Evolutionary conservation across 2,329 filamentous ascomycete genomes (phyloP), one percentile per base, ranked within the genome.

Genomic region (Alternaria hordeiaustralica): DNA sequence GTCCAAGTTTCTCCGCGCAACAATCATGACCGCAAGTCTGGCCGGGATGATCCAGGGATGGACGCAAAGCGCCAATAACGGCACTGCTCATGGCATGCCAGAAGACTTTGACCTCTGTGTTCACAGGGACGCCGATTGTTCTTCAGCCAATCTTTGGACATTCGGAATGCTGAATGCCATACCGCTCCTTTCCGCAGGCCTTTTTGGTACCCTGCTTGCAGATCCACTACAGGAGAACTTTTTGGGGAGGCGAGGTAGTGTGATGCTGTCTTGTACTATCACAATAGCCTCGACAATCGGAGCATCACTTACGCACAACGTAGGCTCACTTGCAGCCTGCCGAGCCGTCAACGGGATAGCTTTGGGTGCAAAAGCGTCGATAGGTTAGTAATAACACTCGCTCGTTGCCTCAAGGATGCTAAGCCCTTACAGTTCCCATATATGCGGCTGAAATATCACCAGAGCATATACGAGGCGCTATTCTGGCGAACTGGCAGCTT

Each of bases 121-220:
- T 12, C 60, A 11, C 8, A 58, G 5, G 7, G 25, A 26, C n/a
- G n/a, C n/a, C 3, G 21, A 61, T 2, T 71, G 69, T 43, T 15
- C 9, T 11, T 25, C 54, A 11, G 18, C 41, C 6, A 58, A 69
- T 18, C 63, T 71, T 10, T 71, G 70, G 69, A 67, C 53, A 5
- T 70, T 72, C 20, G 70, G 68, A 5, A 70, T 71, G 67, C 55
- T 72, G 25, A 72, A 70, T 15, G 70, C 70, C 0, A 68, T 71
- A 43, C 69, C 69, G 2, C 60, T 70, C 23, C 56, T 72, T 13
- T 72, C 70, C 12, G 70, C 64, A 1, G 70, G 66, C 23, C 13
- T 72, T 12, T 72, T 71, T 43, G 70, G 70, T 6, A 72, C 70
- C 2, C 58, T 65, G 12, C 25, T 70, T 10, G 67, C 70, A 13